Evolutionary conservation across 192 early-diverging fungal species (phyloP), one percentile per base, ranked within the genome.

Genomic region (Backusella australiensis): DNA sequence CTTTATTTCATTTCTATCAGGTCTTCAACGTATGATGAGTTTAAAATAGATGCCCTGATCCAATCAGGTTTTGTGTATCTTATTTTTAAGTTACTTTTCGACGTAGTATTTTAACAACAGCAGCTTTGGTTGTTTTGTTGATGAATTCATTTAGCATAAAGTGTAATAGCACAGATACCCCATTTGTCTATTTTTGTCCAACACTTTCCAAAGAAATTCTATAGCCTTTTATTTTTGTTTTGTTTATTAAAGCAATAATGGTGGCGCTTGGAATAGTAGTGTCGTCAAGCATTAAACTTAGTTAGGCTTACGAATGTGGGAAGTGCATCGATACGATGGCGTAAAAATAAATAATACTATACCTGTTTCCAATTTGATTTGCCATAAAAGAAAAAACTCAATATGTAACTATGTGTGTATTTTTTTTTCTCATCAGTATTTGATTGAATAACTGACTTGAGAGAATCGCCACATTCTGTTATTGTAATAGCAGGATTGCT

Each of bases 51-150:
- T 63, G 11, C 11, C 56, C 9, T 63, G 56, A 63, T 63, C 56
- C 56, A 63, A 63, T 63, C 56, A 63, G 23, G 56, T 26, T 63
- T 63, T 63, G 56, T 63, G 56, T 26, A 63, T 63, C 56, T 29
- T 49, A 49, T n/a, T 49, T 44, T 49, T 11, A 63, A 63, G 12
- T 63, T 63, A 63, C 56, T 63, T 63, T 63, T 63, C 56, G 8
- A 63, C 56, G n/a, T 29, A 63, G 21, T 12, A 63, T 63, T 63
- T 63, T 63, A 63, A 63, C 23, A 63, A 12, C 56, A 63, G 56
- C 21, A 56, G 8, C 56, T 12, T 29, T 29, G 26, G 56, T 63
- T 63, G 56, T 26, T 63, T 63, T 63, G 56, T 63, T 63, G 56
- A 63, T 63, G 56, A 63, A 63, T 63, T 63, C 23, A 63, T 63